Evolutionary conservation across 352 stramenopile genomes (phyloP), one percentile per base, ranked within the genome.

Genomic region (Globisporangium parvum): DNA sequence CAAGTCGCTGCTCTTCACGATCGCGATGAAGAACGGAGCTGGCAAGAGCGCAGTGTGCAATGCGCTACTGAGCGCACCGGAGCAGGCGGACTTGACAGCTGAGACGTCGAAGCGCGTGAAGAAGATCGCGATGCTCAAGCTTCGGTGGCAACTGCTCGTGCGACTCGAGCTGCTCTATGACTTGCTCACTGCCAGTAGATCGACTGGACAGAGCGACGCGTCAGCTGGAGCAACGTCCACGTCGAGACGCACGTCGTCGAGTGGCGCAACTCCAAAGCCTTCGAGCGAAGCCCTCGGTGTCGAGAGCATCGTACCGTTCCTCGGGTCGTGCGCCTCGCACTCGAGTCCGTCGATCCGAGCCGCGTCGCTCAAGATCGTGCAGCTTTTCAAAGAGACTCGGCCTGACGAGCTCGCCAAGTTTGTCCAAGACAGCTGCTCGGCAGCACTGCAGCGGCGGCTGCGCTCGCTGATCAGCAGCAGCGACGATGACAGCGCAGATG

Each of bases 281-380:
- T 66, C 63, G 0, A 59, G 58, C 0, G 83, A 91, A 21, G 40
- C 67, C 0, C 59, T 93, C 2, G 67, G 64, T 8, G 62, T 90
- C 20, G 81, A 84, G 2, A 93, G 86, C 40, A 58, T 93, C 21
- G 72, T 93, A 0, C 79, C 77, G 3, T 89, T 93, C 28, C 63
- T 93, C 0, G 80, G 80, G 0, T 90, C 79, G 0, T 85, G 71
- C 31, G 67, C 75, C 47, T 70, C 71, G 0, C 78, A 89, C 28
- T 67, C 80, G 11, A 93, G 77, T 57, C 63, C 69, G 24, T 55
- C 73, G 0, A 57, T 89, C 2, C 75, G 69, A 12, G 54, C 59
- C 2, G 70, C 65, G 2, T 72, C 67, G 1, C 63, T 63, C 0
- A 80, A 75, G 50, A 71, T 89, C 35, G 71, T 89, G 66, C 45